Conservation (phyloP, 192 early-diverging fungal species). For the Umbelopsis isabellina region DNA sequence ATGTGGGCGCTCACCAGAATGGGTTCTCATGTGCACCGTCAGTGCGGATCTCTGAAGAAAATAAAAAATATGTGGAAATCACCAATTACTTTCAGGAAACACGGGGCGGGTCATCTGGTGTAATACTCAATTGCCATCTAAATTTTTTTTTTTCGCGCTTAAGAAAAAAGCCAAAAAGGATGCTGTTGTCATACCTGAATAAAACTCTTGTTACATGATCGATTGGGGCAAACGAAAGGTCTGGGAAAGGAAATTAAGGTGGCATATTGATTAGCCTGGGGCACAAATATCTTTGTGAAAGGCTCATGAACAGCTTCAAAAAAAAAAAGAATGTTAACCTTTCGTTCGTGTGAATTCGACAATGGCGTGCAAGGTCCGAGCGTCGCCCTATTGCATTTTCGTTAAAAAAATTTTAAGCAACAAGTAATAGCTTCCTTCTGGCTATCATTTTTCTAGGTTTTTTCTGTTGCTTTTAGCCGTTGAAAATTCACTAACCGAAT, state of each 20-base stretch:
- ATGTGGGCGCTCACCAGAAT: slow-evolving; percentile 79
- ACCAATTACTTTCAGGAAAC: slow-evolving; percentile 5
- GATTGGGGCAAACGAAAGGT: slow-evolving; percentile 67
- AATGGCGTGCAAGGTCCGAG: slow-evolving; percentile 75
- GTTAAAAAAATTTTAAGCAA: not conserved
- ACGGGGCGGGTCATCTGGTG: slow-evolving; percentile 12
- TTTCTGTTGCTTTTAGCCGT: not conserved
- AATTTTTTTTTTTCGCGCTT: not conserved
- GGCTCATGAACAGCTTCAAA: not conserved
- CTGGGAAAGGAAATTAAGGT: slow-evolving; percentile 36
- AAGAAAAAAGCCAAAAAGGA: not conserved
- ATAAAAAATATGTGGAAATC: not conserved
- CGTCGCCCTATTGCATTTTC: slow-evolving; percentile 44
- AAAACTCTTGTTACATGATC: slow-evolving; percentile 74
- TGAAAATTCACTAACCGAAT: slow-evolving; percentile 41
- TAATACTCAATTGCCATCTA: not conserved
- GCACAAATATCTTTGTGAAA: not conserved
- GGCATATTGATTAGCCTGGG: not conserved
- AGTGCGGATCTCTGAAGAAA: slow-evolving; percentile 70
- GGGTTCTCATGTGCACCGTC: slow-evolving; percentile 78
- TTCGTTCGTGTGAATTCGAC: slow-evolving; percentile 78
- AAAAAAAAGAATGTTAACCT: slow-evolving; percentile 40
- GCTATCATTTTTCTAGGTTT: not conserved
- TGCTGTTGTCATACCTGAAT: slow-evolving; percentile 56
- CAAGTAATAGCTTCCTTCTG: not conserved